phyloP scores from a whole-genome alignment of 2,329 filamentous ascomycete genomes.

The Gliomastix tumulicola region DNA sequence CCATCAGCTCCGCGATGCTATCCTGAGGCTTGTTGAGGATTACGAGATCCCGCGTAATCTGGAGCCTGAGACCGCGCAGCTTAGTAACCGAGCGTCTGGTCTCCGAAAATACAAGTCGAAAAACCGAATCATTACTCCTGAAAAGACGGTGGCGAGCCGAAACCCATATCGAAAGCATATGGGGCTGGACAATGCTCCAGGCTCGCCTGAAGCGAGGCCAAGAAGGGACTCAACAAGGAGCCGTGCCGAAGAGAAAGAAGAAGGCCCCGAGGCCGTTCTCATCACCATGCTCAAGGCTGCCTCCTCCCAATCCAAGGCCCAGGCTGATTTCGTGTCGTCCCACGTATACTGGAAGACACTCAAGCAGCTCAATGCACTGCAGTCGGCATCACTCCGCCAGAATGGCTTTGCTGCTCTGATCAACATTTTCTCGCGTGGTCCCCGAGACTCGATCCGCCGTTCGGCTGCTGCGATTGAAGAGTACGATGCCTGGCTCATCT shows the following conservation, averaged over 20 bases:
- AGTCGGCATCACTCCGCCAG: constrained; percentile 52
- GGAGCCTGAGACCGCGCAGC: constrained; percentile 54
- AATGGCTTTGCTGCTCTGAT: constrained; percentile 66
- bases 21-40: constrained; percentile 74
- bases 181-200: constrained; percentile 7
- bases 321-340: constrained; percentile 76
- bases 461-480: constrained; percentile 69
- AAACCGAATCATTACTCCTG: constrained; percentile 47
- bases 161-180: constrained; percentile 47
- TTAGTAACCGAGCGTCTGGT: constrained; percentile 63
- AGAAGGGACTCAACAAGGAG: constrained; percentile 4
- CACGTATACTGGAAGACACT: constrained; percentile 82
- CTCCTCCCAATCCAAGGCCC: constrained; percentile 67
- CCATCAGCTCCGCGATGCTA: constrained; percentile 72
- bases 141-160: constrained; percentile 45
- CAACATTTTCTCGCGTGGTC: constrained; percentile 67
- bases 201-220: constrained; percentile 3
- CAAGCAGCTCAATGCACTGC: constrained; percentile 61
- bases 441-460: constrained; percentile 61
- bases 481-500: constrained; percentile 75
- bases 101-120: constrained; percentile 54
- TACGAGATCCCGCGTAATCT: constrained; percentile 69
- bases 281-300: constrained; percentile 71
- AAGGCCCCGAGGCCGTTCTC: constrained; percentile 43
- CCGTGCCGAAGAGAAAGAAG: constrained; percentile 1